These are phyloP conservation scores for Rhexocercosporidium sp. DNA, from an alignment of 2,329 filamentous ascomycete species.

Conservation along the genomic window DNA sequence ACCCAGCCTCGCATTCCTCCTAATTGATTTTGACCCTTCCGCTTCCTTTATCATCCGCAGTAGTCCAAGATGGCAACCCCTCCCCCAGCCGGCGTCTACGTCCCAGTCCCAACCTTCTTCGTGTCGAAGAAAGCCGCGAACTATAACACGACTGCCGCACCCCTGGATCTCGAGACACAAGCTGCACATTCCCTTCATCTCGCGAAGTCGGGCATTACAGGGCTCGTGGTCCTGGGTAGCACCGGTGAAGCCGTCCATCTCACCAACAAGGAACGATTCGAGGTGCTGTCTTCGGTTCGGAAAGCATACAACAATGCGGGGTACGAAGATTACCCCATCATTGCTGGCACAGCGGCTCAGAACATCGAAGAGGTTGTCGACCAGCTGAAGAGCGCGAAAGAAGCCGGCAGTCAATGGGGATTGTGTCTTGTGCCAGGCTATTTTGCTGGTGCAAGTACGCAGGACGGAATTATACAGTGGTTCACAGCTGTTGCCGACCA, in stretches of 20 bases:
- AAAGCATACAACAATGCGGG: constrained; percentile 59
- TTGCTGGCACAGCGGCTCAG: constrained; percentile 62
- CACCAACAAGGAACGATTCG: constrained; percentile 58
- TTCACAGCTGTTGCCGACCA: constrained; percentile 64
- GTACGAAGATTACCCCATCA: constrained; percentile 63
- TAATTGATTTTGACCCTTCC: too few species aligned
- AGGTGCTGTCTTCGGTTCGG: constrained; percentile 58
- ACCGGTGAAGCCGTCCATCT: constrained; percentile 69
- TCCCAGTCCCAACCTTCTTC: constrained; percentile 69
- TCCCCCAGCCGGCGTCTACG: constrained; percentile 44
- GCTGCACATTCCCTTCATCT: constrained; percentile 63
- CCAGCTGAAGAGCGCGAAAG: constrained; percentile 54
- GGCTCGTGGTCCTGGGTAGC: constrained; percentile 65
- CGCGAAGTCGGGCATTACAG: constrained; percentile 61
- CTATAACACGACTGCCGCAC: constrained; percentile 35
- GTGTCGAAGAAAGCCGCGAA: constrained; percentile 37
- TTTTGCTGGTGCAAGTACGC: constrained; percentile 62
- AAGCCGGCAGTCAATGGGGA: constrained; percentile 65
- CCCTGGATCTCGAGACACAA: constrained; percentile 62
- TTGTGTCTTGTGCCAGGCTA: constrained; percentile 69
- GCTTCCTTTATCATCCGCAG: neutral
- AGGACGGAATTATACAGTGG: constrained; percentile 65
- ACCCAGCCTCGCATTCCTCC: neutral
- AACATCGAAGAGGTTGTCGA: constrained; percentile 61
- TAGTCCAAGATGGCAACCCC: constrained; percentile 32